Conservation (phyloP, 2,329 filamentous ascomycete species). For the Davidsoniella eucalypti region DNA sequence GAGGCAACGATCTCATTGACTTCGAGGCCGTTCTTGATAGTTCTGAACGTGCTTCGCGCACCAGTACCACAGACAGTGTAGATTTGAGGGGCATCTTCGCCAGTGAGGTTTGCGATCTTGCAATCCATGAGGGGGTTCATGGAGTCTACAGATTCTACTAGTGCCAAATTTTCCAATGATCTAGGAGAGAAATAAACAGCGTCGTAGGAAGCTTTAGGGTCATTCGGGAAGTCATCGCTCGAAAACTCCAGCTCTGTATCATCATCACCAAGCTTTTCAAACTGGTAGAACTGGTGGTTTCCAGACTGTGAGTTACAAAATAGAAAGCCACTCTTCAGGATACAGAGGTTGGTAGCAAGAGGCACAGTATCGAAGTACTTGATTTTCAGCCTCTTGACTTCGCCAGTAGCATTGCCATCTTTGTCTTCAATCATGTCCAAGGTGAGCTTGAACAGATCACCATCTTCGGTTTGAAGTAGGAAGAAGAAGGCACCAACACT, state of each 20-base stretch:
- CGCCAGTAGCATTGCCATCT: constrained; percentile 59
- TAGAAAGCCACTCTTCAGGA: constrained; percentile 88
- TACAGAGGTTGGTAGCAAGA: constrained; percentile 70
- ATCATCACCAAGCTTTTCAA: constrained; percentile 91
- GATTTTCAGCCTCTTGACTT: constrained; percentile 72
- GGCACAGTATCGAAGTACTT: constrained; percentile 98
- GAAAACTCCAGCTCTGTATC: constrained; percentile 76
- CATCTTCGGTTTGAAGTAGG: constrained; percentile 86
- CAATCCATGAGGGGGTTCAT: constrained; percentile 86
- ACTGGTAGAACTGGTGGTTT: constrained; percentile 90
- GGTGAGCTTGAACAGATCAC: constrained; percentile 94
- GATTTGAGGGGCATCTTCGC: constrained; percentile 91
- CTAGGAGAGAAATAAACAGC: constrained; percentile 78
- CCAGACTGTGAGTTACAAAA: constrained; percentile 87
- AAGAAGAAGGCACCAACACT: constrained; percentile 85
- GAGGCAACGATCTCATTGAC: constrained; percentile 95
- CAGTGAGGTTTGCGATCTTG: constrained; percentile 77
- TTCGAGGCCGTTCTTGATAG: constrained; percentile 79
- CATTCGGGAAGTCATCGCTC: constrained; percentile 67
- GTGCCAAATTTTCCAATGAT: constrained; percentile 60
- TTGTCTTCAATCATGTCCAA: constrained; percentile 79
- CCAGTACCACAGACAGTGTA: constrained; percentile 84
- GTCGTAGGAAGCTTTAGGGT: constrained; percentile 53
- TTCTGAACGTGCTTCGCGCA: constrained; percentile 77
- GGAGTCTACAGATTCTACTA: constrained; percentile 71